Percentiles rank a stretch among this genome's conserved stretches.
Evolutionary conservation across 768 basidiomycete genomes (phyloP).

Genomic region (Tulasnella sp.): DNA sequence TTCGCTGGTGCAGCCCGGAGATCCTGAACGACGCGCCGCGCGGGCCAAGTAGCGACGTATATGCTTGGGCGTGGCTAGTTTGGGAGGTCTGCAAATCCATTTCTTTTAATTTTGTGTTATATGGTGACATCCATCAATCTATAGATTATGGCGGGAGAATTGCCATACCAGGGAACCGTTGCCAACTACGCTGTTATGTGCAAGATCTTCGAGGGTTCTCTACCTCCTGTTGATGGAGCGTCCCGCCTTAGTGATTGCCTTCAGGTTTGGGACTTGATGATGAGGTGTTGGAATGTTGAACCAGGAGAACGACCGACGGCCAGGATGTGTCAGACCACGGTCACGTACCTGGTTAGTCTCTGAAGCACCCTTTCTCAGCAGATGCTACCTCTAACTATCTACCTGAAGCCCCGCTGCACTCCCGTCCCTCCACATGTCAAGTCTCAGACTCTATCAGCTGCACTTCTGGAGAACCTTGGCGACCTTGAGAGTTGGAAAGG

Average conservation of each 20-base stretch:
- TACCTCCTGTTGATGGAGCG: not conserved
- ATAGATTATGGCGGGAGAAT: not conserved
- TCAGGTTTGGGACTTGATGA: not conserved
- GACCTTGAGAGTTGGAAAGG: not conserved
- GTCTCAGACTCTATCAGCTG: not conserved
- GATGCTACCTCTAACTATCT: not conserved
- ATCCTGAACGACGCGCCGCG: not conserved
- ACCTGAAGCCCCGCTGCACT: not conserved
- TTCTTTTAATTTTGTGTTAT: too few relatives aligned
- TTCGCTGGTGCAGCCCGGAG: constrained; percentile 6
- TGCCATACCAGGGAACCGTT: not conserved
- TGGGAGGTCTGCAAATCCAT: not conserved
- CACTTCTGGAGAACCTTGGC: not conserved
- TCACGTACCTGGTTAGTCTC: not conserved
- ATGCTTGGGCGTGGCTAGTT: not conserved
- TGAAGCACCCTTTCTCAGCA: not conserved
- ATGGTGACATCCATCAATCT: not conserved
- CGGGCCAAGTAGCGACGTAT: not conserved
- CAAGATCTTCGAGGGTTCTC: not conserved
- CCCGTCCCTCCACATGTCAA: not conserved
- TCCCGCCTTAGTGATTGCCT: not conserved
- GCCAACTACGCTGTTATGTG: not conserved
- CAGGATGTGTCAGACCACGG: not conserved
- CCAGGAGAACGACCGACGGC: not conserved
- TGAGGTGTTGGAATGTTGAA: not conserved